Percentiles rank a stretch among this genome's conserved stretches.
phyloP scores from a whole-genome alignment of 192 early-diverging fungal genomes.

The Mortierella claussenii region DNA sequence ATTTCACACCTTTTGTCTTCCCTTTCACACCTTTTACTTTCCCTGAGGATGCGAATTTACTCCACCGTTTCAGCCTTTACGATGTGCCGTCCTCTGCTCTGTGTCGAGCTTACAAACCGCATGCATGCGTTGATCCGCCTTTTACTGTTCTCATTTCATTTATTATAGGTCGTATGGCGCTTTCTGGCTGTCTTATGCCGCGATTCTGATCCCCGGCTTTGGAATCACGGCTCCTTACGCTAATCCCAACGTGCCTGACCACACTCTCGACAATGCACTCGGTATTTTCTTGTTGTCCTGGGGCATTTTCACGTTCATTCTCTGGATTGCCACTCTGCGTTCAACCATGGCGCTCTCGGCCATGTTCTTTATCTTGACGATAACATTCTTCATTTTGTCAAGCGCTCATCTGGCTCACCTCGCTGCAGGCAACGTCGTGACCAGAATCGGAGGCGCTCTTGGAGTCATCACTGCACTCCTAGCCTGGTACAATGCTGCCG shows the following conservation, averaged over 20 bases:
- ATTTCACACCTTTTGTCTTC: too few species aligned
- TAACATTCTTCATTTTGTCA: conserved; percentile 77
- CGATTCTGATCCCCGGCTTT: conserved; percentile 67
- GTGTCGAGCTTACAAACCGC: too few species aligned
- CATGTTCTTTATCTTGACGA: conserved; percentile 73
- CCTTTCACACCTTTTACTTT: too few species aligned
- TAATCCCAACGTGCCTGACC: conserved; percentile 23
- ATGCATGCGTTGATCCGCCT: too few species aligned
- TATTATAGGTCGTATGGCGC: conserved; percentile 55
- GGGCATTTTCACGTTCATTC: conserved; percentile 76
- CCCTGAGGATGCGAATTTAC: neutral
- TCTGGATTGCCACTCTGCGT: conserved; percentile 73
- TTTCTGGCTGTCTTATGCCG: conserved; percentile 74
- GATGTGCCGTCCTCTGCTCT: too few species aligned
- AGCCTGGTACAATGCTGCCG: conserved; percentile 80
- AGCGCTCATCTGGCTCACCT: conserved; percentile 67
- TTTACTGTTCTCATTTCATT: neutral
- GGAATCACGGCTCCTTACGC: conserved; percentile 57
- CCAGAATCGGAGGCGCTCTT: conserved; percentile 71
- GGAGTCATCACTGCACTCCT: conserved; percentile 78
- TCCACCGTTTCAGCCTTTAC: neutral
- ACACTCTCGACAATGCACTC: conserved; percentile 51
- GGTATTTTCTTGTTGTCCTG: conserved; percentile 76
- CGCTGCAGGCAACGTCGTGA: conserved; percentile 57
- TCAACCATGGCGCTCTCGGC: conserved; percentile 69